These are phyloP conservation scores for Rhodotorula diobovata DNA, from an alignment of 768 basidiomycete genomes.

Conservation along the genomic window DNA sequence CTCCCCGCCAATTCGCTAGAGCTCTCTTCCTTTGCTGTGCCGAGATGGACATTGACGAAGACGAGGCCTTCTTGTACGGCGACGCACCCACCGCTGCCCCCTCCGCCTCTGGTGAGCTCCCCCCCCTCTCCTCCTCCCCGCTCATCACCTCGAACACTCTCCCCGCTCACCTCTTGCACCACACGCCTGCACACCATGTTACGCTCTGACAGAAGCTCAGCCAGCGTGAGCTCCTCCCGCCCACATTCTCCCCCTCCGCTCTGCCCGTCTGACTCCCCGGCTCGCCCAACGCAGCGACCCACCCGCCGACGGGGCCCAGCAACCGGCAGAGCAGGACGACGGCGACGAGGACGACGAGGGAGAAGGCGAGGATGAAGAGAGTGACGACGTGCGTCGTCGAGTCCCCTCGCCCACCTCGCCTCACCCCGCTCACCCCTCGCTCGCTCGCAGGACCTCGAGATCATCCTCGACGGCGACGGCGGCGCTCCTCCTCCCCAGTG, in stretches of 20 bases:
- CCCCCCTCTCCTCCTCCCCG: not conserved
- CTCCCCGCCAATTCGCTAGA: too few species aligned
- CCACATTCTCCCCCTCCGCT: too few species aligned
- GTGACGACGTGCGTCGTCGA: constrained; percentile 53
- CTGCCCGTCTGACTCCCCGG: not conserved
- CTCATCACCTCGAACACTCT: not conserved
- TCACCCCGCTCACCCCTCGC: constrained; percentile 15
- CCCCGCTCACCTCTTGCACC: too few species aligned
- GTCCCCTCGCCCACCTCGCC: constrained; percentile 7
- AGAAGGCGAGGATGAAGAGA: constrained; percentile 48
- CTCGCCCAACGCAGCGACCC: not conserved
- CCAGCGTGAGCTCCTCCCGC: too few species aligned
- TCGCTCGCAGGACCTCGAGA: constrained; percentile 67
- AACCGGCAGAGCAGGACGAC: constrained; percentile 50
- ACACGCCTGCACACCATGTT: too few species aligned
- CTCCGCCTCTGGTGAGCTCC: not conserved
- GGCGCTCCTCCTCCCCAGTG: constrained; percentile 60
- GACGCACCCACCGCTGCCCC: constrained; percentile 7
- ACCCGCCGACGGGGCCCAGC: constrained; percentile 44
- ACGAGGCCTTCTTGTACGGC: constrained; percentile 41
- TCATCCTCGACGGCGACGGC: constrained; percentile 73
- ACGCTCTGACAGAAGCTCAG: too few species aligned
- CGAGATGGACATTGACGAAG: constrained; percentile 34
- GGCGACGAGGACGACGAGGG: constrained; percentile 53
- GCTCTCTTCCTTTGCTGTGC: too few species aligned